phyloP scores from a whole-genome alignment of 78 protist species.

The Protostelium mycophagum region DNA sequence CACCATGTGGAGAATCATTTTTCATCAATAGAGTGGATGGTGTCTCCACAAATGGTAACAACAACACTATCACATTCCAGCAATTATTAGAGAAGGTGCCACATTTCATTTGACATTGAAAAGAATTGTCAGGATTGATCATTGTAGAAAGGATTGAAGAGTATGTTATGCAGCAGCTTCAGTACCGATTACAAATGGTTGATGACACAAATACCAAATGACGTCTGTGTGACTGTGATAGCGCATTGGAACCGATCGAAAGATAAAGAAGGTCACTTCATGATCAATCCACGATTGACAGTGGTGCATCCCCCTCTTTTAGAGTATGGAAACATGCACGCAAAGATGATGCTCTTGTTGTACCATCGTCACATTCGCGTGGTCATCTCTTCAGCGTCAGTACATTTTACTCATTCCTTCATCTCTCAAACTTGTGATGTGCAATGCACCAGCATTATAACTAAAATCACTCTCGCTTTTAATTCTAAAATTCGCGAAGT shows the following conservation, averaged over 20 bases:
- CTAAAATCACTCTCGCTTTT: no score
- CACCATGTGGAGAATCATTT: not conserved
- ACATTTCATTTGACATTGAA: not conserved
- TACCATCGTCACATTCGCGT: not conserved
- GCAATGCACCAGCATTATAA: no score
- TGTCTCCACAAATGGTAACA: not conserved
- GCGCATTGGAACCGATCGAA: not conserved
- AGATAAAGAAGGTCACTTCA: not conserved
- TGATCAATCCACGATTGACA: not conserved
- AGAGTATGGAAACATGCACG: not conserved
- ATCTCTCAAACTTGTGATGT: no score
- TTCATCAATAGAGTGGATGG: not conserved
- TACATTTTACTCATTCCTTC: no score
- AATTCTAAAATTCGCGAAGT: no score
- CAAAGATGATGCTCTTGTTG: not conserved
- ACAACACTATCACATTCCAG: not conserved
- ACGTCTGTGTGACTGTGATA: not conserved
- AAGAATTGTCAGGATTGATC: not conserved
- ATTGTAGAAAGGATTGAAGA: not conserved
- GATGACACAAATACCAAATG: not conserved
- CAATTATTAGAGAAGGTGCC: not conserved
- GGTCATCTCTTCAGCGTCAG: not conserved
- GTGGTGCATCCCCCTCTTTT: not conserved
- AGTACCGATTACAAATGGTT: not conserved
- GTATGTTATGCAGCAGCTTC: not conserved